phyloP scores from a whole-genome alignment of 352 stramenopile species.

The Phytopythium boreale region DNA sequence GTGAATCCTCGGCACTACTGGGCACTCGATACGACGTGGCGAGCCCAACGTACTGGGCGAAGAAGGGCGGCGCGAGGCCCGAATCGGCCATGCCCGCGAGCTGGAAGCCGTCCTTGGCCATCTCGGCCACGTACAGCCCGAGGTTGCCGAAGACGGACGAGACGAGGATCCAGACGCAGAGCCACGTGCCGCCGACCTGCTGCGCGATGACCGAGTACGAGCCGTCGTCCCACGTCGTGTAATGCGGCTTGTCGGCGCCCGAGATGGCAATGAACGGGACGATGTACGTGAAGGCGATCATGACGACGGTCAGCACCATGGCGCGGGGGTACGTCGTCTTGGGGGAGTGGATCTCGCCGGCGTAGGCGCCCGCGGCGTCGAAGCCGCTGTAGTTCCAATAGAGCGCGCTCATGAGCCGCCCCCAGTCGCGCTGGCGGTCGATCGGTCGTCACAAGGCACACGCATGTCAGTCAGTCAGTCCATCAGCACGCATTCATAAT shows the following conservation, averaged over 20 bases:
- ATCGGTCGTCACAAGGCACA: neutral
- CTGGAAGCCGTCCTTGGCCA: conserved; percentile 92
- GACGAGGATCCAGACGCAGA: conserved; percentile 90
- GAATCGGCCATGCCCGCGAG: conserved; percentile 86
- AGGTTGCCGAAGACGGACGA: conserved; percentile 90
- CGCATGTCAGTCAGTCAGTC: neutral
- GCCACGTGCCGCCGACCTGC: conserved; percentile 79
- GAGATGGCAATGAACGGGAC: conserved; percentile 89
- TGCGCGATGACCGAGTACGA: conserved; percentile 87
- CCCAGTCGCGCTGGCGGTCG: conserved; percentile 58
- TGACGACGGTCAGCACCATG: conserved; percentile 81
- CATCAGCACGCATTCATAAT: neutral
- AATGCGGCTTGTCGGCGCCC: conserved; percentile 77
- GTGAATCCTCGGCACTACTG: neutral
- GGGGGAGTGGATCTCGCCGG: conserved; percentile 88
- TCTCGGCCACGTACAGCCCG: conserved; percentile 93
- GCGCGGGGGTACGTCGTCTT: conserved; percentile 78
- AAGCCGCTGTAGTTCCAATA: conserved; percentile 98
- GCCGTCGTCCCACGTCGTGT: conserved; percentile 90
- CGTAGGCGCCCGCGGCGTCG: conserved; percentile 91
- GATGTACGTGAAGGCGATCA: conserved; percentile 87
- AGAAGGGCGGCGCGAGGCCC: conserved; percentile 84
- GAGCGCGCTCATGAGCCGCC: conserved; percentile 90
- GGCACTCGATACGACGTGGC: neutral
- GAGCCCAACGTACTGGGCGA: conserved; percentile 67